Evolutionary conservation across 2,329 filamentous ascomycete genomes (phyloP), one percentile per base, ranked within the genome.

Genomic region (Drechmeria coniospora): DNA sequence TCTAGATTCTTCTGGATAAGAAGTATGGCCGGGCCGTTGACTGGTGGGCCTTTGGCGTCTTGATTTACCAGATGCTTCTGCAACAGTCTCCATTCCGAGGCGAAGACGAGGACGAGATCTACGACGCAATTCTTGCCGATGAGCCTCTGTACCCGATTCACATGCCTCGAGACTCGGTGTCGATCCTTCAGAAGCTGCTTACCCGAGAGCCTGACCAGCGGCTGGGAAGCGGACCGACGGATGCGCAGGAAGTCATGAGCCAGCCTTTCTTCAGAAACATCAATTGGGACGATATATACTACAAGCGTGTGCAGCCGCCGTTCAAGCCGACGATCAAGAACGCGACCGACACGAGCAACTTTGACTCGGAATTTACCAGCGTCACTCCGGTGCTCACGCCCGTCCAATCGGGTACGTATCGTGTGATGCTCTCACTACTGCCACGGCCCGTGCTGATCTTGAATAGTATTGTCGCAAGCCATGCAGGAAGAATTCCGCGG

Each of bases 401-500:
- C 28, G 90, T 98, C 30, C 86, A 95, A 58, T 92, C 83, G 56
- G 84, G 86, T 92, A 79, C 62, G 79, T 65, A 21, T 18, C 20
- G 6, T 4, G 12, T 10, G 6, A 6, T 22, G 14, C 12, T 17
- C 9, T 4, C 15, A 15, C 10, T 15, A 15, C 21, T 6, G 25
- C 36, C 2, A 16, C 12, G 6, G 5, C 36, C n/a, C 32, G 13
- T 32, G 26, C 47, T 58, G 38, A 51, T 32, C 15, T 4, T 6
- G 10, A 4, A 25, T 41, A 93, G 90, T 98, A 24, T 68, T 98
- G 37, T 92, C 87, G 16, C 90, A 95, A 63, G 83, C 84, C 23
- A 95, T 95, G 86, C 90, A 98, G 61, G 90, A 98, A 61, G 86
- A 98, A 54, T 98, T 98, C 78, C 75, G 90, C 33, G 90, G 90